Evolutionary conservation across 1,139 yeast species (phyloP).

Genomic region (Starmera stellimalicola): DNA sequence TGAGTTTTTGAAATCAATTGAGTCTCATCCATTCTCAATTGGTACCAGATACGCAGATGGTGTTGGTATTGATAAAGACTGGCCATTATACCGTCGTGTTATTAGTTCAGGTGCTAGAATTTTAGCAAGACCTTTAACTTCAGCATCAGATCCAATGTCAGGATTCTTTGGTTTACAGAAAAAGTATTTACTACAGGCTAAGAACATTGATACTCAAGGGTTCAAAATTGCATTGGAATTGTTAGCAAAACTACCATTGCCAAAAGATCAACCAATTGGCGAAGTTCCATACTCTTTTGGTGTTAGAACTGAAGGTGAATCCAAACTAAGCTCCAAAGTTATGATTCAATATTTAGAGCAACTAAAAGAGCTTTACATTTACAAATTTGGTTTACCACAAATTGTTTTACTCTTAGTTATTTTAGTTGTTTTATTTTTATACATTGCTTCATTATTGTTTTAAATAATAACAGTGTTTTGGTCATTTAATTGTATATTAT

Average conservation of each 20-base stretch:
- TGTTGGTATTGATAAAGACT: conserved; percentile 38
- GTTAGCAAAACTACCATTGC: conserved; percentile 33
- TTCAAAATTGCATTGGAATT: conserved; percentile 37
- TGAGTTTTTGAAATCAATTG: conserved; percentile 27
- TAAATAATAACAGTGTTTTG: background rate
- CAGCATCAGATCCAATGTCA: conserved; percentile 39
- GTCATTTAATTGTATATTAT: background rate
- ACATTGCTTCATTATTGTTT: conserved; percentile 19
- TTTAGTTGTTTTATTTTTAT: conserved; percentile 20
- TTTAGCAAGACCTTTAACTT: conserved; percentile 34
- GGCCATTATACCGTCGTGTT: conserved; percentile 38
- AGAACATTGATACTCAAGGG: conserved; percentile 31
- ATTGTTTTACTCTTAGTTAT: conserved; percentile 21
- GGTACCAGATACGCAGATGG: conserved; percentile 41
- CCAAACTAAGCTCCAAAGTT: conserved; percentile 35
- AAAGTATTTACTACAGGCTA: conserved; percentile 26
- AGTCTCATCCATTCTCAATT: conserved; percentile 30
- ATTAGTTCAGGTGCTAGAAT: conserved; percentile 35
- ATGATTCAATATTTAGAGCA: conserved; percentile 34
- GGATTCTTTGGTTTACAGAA: conserved; percentile 38
- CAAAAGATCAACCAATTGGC: conserved; percentile 26
- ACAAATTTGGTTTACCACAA: conserved; percentile 30
- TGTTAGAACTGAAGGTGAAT: conserved; percentile 39
- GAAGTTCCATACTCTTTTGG: conserved; percentile 40
- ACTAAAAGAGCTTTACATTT: conserved; percentile 31